Conservation (phyloP, 2,329 filamentous ascomycete genomes). For the Verticillium albo-atrum region DNA sequence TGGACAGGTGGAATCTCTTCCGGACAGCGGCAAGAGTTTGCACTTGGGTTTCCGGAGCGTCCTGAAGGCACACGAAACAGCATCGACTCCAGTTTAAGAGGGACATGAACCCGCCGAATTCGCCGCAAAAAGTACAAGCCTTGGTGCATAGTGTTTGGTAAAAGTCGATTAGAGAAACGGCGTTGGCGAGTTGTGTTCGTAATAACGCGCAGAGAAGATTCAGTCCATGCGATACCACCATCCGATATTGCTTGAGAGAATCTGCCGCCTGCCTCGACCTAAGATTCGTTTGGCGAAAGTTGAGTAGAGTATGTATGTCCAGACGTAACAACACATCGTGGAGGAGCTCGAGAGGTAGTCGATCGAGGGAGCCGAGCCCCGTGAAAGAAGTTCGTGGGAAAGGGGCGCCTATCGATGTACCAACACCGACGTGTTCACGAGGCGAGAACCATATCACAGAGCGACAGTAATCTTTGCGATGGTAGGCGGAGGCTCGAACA, state of each 20-base stretch:
- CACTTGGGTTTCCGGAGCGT: conserved; percentile 15
- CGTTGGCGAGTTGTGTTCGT: conserved; percentile 17
- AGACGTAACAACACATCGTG: conserved; percentile 18
- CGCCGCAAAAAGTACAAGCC: conserved; percentile 17
- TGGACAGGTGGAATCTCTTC: conserved; percentile 8
- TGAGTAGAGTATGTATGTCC: conserved; percentile 26
- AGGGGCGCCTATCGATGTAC: conserved; percentile 21
- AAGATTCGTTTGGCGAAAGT: conserved; percentile 22
- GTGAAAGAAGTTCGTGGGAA: conserved; percentile 15
- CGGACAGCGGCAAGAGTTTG: conserved; percentile 10
- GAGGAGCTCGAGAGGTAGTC: conserved; percentile 25
- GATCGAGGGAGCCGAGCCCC: conserved; percentile 19
- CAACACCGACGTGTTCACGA: conserved; percentile 19
- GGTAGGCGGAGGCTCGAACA: conserved; percentile 20
- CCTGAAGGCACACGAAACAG: conserved; percentile 20
- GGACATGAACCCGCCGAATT: conserved; percentile 19
- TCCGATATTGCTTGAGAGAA: conserved; percentile 18
- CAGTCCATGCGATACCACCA: conserved; percentile 16
- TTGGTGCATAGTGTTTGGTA: conserved; percentile 16
- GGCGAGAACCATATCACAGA: conserved; percentile 26
- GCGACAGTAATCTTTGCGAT: conserved; percentile 20
- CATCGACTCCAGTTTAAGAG: conserved; percentile 21
- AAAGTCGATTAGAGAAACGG: conserved; percentile 13
- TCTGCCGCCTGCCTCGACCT: conserved; percentile 16
- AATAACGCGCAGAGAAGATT: conserved; percentile 24